These are phyloP conservation scores for Coprinopsis strossmayeri DNA, from an alignment of 768 basidiomycete species.

Conservation along the genomic window DNA sequence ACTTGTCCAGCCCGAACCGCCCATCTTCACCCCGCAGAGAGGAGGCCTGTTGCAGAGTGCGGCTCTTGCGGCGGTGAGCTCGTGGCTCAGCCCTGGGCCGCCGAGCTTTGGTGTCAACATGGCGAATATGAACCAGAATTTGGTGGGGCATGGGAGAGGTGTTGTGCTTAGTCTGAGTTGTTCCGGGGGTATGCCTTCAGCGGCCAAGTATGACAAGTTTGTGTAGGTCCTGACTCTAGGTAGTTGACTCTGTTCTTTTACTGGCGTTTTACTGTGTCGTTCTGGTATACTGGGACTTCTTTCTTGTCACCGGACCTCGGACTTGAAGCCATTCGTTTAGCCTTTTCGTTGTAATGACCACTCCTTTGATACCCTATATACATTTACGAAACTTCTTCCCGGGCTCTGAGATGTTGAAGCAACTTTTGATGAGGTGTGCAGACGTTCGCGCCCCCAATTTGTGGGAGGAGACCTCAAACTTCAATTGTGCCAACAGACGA, in stretches of 20 bases:
- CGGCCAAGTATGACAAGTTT: constrained; percentile 11
- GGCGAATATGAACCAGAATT: constrained; percentile 4
- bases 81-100: constrained; percentile 21
- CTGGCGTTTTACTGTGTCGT: too few species aligned
- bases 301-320: not conserved
- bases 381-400: not conserved
- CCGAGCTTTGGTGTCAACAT: constrained; percentile 25
- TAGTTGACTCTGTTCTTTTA: too few species aligned
- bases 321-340: not conserved
- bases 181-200: not conserved
- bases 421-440: too few species aligned
- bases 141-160: too few species aligned
- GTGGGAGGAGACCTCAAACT: too few species aligned
- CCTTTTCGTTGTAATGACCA: not conserved
- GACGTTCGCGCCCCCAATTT: too few species aligned
- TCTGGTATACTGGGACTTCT: too few species aligned
- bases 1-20: constrained; percentile 12
- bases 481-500: too few species aligned
- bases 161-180: constrained; percentile 4
- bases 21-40: constrained; percentile 8
- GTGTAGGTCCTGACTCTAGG: not conserved
- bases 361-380: not conserved
- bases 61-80: constrained; percentile 20
- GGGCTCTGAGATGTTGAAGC: too few species aligned
- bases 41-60: constrained; percentile 22